Evolutionary conservation across 2,329 filamentous ascomycete genomes (phyloP).

Genomic region (Bisporella sp.): DNA sequence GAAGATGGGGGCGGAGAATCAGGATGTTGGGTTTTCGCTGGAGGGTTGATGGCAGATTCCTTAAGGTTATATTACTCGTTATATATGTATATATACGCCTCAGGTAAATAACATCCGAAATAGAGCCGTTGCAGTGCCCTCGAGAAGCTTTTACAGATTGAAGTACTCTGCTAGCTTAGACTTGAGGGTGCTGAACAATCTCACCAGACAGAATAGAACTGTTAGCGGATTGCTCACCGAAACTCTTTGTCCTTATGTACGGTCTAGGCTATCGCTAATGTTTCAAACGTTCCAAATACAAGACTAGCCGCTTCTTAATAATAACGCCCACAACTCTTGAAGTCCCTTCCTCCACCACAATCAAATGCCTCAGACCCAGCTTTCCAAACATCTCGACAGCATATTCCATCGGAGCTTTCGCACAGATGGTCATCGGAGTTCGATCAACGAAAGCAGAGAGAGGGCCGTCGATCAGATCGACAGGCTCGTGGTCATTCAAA

Average conservation of each 20-base stretch:
- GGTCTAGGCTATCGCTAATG: background rate
- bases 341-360: conserved; percentile 44
- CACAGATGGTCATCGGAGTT: conserved; percentile 43
- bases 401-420: conserved; percentile 49
- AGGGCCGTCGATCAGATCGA: conserved; percentile 28
- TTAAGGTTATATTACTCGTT: too few species aligned
- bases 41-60: conserved; percentile 33
- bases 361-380: conserved; percentile 45
- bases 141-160: too few species aligned
- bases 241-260: too few species aligned
- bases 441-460: conserved; percentile 44
- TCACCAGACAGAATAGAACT: too few species aligned
- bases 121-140: too few species aligned
- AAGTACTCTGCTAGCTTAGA: too few species aligned
- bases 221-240: too few species aligned
- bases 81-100: too few species aligned
- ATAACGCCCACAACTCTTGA: conserved; percentile 44
- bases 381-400: conserved; percentile 54
- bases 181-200: too few species aligned
- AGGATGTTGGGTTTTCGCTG: conserved; percentile 57
- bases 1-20: conserved; percentile 51
- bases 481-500: conserved; percentile 16
- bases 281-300: conserved; percentile 39
- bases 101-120: too few species aligned
- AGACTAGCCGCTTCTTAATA: conserved; percentile 51